These are phyloP conservation scores for Wickerhamomyces alni DNA, from an alignment of 805 yeast genomes.

Conservation along the genomic window DNA sequence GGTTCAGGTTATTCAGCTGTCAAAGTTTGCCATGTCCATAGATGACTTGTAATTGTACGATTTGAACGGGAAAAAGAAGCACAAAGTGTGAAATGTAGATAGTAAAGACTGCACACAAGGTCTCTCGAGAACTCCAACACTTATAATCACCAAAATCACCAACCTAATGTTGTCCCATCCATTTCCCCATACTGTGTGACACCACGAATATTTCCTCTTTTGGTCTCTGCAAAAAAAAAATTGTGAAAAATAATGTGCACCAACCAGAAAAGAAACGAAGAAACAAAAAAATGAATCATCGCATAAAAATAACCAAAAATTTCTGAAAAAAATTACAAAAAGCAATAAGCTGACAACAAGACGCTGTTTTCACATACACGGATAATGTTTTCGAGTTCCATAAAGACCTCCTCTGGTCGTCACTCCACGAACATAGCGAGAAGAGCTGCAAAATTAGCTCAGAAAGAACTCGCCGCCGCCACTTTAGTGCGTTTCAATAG, in stretches of 20 bases:
- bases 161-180: no score
- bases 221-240: no score
- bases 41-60: no score
- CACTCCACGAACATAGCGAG: constrained; percentile 10
- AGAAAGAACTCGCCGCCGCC: constrained; percentile 4
- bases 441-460: background rate
- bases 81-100: no score
- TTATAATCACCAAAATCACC: no score
- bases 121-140: no score
- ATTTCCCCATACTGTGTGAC: background rate
- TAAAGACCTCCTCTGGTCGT: constrained; percentile 16
- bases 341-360: background rate
- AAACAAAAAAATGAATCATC: constrained; percentile 1
- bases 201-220: background rate
- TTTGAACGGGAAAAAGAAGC: no score
- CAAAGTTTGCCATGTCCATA: no score
- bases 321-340: background rate
- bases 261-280: background rate
- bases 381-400: constrained; percentile 9
- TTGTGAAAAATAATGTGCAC: background rate
- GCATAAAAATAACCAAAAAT: background rate
- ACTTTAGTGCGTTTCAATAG: constrained; percentile 4
- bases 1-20: no score
- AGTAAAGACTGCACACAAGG: no score
- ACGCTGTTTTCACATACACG: no score